Conservation (phyloP, 148 eudicot species). For the Chenopodium formosanum region DNA sequence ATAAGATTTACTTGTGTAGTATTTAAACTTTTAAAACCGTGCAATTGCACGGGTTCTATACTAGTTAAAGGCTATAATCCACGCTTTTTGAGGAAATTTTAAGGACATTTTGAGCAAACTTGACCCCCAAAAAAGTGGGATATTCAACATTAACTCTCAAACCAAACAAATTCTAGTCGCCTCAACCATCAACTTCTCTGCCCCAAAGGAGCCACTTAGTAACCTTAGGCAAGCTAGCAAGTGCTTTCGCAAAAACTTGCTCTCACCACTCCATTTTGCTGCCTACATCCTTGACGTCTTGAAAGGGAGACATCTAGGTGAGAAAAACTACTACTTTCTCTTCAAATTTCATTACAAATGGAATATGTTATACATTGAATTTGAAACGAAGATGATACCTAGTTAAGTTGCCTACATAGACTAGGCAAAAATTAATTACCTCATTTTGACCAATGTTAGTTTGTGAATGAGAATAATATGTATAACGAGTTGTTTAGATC, state of each 20-base stretch:
- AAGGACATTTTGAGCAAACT: not conserved
- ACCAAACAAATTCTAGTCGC: constrained; percentile 6
- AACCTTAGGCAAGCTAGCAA: constrained; percentile 14
- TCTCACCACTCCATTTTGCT: constrained; percentile 16
- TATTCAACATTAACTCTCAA: constrained; percentile 2
- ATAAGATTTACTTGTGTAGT: too few species aligned
- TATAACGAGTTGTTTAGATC: too few species aligned
- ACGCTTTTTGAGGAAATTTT: too few species aligned
- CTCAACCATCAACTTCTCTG: not conserved
- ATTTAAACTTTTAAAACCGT: too few species aligned
- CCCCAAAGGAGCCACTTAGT: not conserved
- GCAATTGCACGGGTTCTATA: too few species aligned
- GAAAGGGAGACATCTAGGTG: not conserved
- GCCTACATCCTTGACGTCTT: not conserved
- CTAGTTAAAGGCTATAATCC: too few species aligned
- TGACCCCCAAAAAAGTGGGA: constrained; percentile 2
- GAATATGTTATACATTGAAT: not conserved
- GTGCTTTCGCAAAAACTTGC: not conserved
- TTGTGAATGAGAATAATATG: too few species aligned
- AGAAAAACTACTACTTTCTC: not conserved
- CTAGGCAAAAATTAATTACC: too few species aligned
- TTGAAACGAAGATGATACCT: too few species aligned
- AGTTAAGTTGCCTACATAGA: too few species aligned
- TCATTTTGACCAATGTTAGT: too few species aligned
- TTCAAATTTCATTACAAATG: not conserved